phyloP scores from a whole-genome alignment of 306 rosid genomes.

The Sechiopsis laciniata region DNA sequence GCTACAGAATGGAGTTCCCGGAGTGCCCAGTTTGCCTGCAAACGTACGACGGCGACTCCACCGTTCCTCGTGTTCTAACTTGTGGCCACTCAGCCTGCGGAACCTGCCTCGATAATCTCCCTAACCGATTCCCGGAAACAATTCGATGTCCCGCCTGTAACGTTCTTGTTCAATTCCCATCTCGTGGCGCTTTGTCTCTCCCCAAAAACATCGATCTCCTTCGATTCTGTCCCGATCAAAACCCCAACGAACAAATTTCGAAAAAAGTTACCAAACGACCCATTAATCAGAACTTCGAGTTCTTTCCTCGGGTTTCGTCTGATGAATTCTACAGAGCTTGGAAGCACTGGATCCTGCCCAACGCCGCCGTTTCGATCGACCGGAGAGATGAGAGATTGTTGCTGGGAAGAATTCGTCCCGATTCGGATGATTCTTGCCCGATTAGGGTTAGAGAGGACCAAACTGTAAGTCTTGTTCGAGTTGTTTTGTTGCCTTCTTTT shows the following conservation, averaged over 20 bases:
- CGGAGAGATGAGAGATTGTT: conserved; percentile 13
- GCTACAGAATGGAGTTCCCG: conserved; percentile 48
- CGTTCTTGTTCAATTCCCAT: conserved; percentile 59
- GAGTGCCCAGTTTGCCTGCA: conserved; percentile 92
- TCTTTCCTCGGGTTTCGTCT: conserved; percentile 51
- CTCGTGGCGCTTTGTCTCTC: conserved; percentile 58
- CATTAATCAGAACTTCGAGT: neutral
- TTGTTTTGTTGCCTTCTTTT: conserved; percentile 33
- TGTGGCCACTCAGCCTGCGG: conserved; percentile 77
- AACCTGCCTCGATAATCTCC: conserved; percentile 53
- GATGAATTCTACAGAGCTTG: conserved; percentile 55
- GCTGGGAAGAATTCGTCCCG: conserved; percentile 29
- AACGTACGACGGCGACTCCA: conserved; percentile 46
- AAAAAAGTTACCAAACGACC: neutral
- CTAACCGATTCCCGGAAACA: conserved; percentile 48
- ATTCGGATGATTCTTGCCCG: conserved; percentile 22
- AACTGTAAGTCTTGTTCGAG: conserved; percentile 40
- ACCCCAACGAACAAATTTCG: conserved; percentile 22
- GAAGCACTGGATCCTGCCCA: conserved; percentile 61
- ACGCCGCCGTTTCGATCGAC: conserved; percentile 41
- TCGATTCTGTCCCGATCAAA: conserved; percentile 37
- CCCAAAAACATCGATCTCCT: conserved; percentile 95
- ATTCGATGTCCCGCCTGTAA: conserved; percentile 84
- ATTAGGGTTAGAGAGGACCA: conserved; percentile 37
- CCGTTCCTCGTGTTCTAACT: conserved; percentile 62